Conservation (phyloP, 2,329 filamentous ascomycete genomes). For the Epichloe amarillans region DNA sequence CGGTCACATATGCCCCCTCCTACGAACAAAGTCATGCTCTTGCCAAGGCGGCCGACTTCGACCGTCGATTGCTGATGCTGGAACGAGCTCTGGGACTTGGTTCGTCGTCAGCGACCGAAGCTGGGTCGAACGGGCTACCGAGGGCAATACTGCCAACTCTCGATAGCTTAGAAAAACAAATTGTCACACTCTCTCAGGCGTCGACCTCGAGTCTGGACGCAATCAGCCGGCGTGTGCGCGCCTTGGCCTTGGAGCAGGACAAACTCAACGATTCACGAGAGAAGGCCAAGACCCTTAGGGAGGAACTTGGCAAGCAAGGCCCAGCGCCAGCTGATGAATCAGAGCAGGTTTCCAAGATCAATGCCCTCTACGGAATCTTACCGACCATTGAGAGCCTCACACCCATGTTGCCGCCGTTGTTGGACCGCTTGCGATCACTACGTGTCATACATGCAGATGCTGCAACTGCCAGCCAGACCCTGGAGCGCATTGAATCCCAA, state of each 20-base stretch:
- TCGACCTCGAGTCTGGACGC: conserved; percentile 61
- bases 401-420: conserved; percentile 69
- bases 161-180: conserved; percentile 66
- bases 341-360: conserved; percentile 76
- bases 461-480: conserved; percentile 62
- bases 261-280: conserved; percentile 52
- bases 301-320: conserved; percentile 38
- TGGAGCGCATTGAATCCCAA: conserved; percentile 63
- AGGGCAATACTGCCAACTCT: conserved; percentile 72
- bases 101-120: conserved; percentile 50
- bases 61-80: conserved; percentile 62
- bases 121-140: conserved; percentile 41
- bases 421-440: conserved; percentile 76
- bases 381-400: conserved; percentile 78
- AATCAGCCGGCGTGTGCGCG: conserved; percentile 54
- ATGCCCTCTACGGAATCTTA: conserved; percentile 77
- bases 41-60: conserved; percentile 75
- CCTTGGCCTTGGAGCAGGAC: conserved; percentile 60
- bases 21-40: conserved; percentile 60
- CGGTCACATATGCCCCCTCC: conserved; percentile 48
- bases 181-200: conserved; percentile 60
- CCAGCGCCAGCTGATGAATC: conserved; percentile 34
- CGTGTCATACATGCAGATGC: conserved; percentile 78
- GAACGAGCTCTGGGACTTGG: conserved; percentile 74
- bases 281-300: conserved; percentile 48